These are phyloP conservation scores for Leptoxyphium fumago DNA, from an alignment of 2,329 filamentous ascomycete genomes.

Conservation along the genomic window DNA sequence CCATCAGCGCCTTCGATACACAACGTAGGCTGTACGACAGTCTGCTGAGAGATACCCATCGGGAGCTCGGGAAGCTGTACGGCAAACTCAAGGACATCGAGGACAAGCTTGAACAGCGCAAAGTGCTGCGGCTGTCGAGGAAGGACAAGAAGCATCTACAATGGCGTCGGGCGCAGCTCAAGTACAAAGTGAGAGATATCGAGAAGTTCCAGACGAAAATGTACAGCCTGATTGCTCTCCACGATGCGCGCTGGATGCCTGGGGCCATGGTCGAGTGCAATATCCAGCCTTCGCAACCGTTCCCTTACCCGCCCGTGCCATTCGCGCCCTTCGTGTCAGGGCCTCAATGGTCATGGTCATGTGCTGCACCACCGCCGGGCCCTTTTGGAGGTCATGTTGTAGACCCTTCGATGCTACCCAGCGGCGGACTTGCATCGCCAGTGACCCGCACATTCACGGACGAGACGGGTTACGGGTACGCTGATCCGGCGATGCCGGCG, in stretches of 20 bases:
- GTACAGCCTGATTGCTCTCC: conserved; percentile 2
- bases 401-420: no score
- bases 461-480: background rate
- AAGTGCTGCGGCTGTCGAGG: conserved; percentile 10
- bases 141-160: conserved; percentile 17
- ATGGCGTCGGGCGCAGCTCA: conserved; percentile 12
- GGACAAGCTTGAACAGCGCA: conserved; percentile 8
- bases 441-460: no score
- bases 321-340: conserved; percentile 1
- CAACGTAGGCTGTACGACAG: background rate
- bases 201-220: conserved; percentile 12
- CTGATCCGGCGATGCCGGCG: background rate
- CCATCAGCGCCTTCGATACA: background rate
- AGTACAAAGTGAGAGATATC: conserved; percentile 8
- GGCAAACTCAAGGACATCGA: conserved; percentile 14
- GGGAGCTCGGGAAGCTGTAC: conserved; percentile 15
- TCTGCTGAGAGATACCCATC: conserved; percentile 8
- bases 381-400: no score
- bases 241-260: background rate
- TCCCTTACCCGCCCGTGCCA: conserved; percentile 11
- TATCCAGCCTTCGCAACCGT: conserved; percentile 2
- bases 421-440: no score
- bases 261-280: background rate
- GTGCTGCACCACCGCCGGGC: background rate
- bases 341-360: background rate